phyloP scores from a whole-genome alignment of 1,284 basidiomycete genomes.

The Cryptococcus wingfieldii region DNA sequence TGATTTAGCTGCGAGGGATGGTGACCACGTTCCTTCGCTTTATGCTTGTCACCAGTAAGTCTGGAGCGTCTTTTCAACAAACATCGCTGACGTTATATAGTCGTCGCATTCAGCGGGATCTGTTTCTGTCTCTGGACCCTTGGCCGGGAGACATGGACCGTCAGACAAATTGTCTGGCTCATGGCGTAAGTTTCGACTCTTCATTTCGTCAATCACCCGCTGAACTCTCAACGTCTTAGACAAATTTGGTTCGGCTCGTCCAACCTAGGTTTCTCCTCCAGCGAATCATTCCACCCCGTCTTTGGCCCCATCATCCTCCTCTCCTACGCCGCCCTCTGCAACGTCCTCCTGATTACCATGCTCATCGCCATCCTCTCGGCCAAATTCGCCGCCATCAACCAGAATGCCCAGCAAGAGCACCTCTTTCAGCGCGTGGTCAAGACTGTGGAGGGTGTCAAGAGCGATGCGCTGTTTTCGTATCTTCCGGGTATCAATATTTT shows the following conservation, averaged over 20 bases:
- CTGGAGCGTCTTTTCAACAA: background rate
- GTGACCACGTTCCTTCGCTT: constrained; percentile 73
- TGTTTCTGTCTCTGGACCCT: constrained; percentile 78
- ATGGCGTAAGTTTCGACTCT: constrained; percentile 52
- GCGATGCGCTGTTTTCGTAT: constrained; percentile 84
- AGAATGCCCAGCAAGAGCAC: constrained; percentile 74
- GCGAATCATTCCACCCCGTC: constrained; percentile 71
- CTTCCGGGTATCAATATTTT: constrained; percentile 61
- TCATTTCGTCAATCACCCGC: background rate
- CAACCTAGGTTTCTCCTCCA: constrained; percentile 46
- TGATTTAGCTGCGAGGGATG: constrained; percentile 62
- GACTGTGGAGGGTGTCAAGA: constrained; percentile 85
- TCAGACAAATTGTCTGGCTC: constrained; percentile 64
- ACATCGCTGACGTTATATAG: constrained; percentile 8
- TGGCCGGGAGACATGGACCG: constrained; percentile 62
- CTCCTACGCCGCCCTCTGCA: constrained; percentile 60
- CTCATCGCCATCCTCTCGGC: constrained; percentile 83
- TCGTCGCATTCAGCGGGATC: constrained; percentile 67
- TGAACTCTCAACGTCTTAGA: constrained; percentile 12
- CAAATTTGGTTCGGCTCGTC: constrained; percentile 47
- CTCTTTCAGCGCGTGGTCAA: constrained; percentile 80
- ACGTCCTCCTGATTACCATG: constrained; percentile 55
- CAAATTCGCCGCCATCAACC: constrained; percentile 73
- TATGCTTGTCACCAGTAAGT: constrained; percentile 64
- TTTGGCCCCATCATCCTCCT: constrained; percentile 77